A percentile compares a stretch with the other conserved stretches of the same genome.
These are phyloP conservation scores for Cyberlindnera mycetangii DNA, from an alignment of 805 yeast species.

Conservation along the genomic window DNA sequence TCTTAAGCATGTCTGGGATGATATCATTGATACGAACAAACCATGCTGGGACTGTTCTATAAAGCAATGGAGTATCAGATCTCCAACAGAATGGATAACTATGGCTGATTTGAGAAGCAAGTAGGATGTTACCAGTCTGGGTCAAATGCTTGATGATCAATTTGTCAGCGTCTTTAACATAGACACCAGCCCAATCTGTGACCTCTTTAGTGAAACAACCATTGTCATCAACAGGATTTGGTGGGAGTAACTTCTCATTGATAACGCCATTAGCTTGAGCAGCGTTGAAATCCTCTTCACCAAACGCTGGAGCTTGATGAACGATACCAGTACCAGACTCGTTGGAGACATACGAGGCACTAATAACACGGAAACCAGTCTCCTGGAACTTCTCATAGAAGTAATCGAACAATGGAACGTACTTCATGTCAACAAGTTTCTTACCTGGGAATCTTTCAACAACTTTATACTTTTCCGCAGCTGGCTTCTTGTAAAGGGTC, in stretches of 20 bases:
- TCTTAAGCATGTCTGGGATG: conserved; percentile 84
- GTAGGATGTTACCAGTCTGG: conserved; percentile 69
- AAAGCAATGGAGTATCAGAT: conserved; percentile 95
- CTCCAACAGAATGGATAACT: conserved; percentile 99
- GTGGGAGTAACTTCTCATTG: conserved; percentile 64
- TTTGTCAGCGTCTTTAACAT: conserved; percentile 95
- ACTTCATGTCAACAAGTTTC: conserved; percentile 74
- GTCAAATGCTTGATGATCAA: conserved; percentile 83
- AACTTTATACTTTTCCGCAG: conserved; percentile 79
- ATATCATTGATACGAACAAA: conserved; percentile 86
- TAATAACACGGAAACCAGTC: conserved; percentile 77
- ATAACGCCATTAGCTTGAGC: conserved; percentile 76
- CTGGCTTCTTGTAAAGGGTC: conserved; percentile 91
- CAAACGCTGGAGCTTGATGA: conserved; percentile 97
- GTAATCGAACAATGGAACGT: conserved; percentile 80
- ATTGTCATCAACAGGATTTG: conserved; percentile 92
- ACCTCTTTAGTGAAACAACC: conserved; percentile 83
- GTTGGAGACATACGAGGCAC: conserved; percentile 79
- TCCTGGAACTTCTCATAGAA: conserved; percentile 74
- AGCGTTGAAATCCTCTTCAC: conserved; percentile 95
- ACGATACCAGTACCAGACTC: conserved; percentile 99
- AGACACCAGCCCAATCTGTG: conserved; percentile 69
- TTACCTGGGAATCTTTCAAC: conserved; percentile 79
- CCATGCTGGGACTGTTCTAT: conserved; percentile 98
- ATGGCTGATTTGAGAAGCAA: conserved; percentile 83